phyloP scores from a whole-genome alignment of 2,329 filamentous ascomycete species.

The Colletotrichum phormii region DNA sequence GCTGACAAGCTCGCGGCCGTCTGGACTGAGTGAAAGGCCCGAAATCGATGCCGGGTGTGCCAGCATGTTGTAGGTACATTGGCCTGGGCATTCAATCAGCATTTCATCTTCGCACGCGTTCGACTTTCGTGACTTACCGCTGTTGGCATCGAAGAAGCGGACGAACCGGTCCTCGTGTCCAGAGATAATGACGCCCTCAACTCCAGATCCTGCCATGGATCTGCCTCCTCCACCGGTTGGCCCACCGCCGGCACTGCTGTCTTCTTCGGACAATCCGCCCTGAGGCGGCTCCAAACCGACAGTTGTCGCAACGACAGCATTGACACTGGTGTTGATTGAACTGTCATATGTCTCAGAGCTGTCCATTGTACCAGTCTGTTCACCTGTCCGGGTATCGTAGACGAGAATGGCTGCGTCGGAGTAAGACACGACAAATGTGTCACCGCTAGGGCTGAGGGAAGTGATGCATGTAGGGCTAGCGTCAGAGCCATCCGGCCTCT shows the following conservation, averaged over 20 bases:
- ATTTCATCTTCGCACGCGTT: background rate
- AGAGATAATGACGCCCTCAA: slow-evolving; percentile 94
- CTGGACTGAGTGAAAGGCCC: slow-evolving; percentile 89
- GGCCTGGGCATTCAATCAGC: slow-evolving; percentile 67
- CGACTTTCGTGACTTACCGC: slow-evolving; percentile 74
- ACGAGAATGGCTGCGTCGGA: slow-evolving; percentile 90
- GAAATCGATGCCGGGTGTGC: slow-evolving; percentile 95
- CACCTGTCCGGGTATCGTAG: slow-evolving; percentile 91
- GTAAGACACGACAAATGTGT: slow-evolving; percentile 93
- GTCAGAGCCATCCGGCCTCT: slow-evolving; percentile 71
- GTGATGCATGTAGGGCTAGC: slow-evolving; percentile 92
- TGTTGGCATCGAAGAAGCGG: slow-evolving; percentile 98
- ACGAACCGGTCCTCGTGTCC: slow-evolving; percentile 98
- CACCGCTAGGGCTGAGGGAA: slow-evolving; percentile 84
- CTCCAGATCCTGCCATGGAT: slow-evolving; percentile 76
- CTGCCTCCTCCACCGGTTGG: slow-evolving; percentile 77
- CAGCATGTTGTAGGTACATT: slow-evolving; percentile 99
- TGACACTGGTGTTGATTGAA: slow-evolving; percentile 82
- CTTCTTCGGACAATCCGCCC: slow-evolving; percentile 75
- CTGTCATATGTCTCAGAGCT: slow-evolving; percentile 95
- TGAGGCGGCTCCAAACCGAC: slow-evolving; percentile 82
- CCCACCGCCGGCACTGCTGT: slow-evolving; percentile 74
- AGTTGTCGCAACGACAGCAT: slow-evolving; percentile 89
- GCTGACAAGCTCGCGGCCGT: slow-evolving; percentile 93
- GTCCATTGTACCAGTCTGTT: slow-evolving; percentile 92